Base-by-base conservation (phyloP, 768 basidiomycete species). In the Tulasnella sp. region DNA sequence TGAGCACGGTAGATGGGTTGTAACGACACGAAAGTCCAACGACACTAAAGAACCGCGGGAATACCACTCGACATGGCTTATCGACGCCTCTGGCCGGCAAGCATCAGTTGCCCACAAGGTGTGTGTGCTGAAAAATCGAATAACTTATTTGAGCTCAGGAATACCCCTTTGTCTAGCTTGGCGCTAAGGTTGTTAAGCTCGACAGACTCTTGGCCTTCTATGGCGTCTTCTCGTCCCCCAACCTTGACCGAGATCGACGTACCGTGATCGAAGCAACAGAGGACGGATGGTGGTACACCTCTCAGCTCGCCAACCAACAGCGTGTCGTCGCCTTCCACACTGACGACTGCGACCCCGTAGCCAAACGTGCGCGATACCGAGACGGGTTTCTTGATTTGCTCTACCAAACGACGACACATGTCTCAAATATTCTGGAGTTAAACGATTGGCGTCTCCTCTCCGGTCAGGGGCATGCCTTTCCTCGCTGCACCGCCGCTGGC, bases 51-150 rank as follows among this genome's bases (percentile, higher is more conserved):
- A 46, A 24, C 24, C 15, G 5, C 42, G 53, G 15, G 11, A 25
- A n/a, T 66, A 63, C 62, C 48, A 57, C 15, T 22, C 66, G 4
- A 65, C 49, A 51, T 72, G 72, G 72, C 29, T 73, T 1, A 59
- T 74, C 17, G 73, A 74, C 62, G 72, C 72, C 4, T 66, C 72
- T n/a, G 72, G 73, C 2, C 60, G 73, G 22, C 70, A 69, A 60
- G 71, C 73, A 2, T 67, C 67, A 4, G 56, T 70, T 15, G 73
- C 68, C 4, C 67, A 59, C 3, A 64, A 68, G 65, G 65, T 67
- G 42, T 44, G 38, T 25, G n/a, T n/a, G n/a, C n/a, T n/a, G n/a
- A n/a, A n/a, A n/a, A n/a, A n/a, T n/a, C n/a, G n/a, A n/a, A n/a
- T n/a, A n/a, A 24, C 25, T 19, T 4, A 48, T 7, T 5, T 9